Evolutionary conservation across 2,329 filamentous ascomycete genomes (phyloP), one percentile per base, ranked within the genome.

Genomic region (Curvularia sp.): DNA sequence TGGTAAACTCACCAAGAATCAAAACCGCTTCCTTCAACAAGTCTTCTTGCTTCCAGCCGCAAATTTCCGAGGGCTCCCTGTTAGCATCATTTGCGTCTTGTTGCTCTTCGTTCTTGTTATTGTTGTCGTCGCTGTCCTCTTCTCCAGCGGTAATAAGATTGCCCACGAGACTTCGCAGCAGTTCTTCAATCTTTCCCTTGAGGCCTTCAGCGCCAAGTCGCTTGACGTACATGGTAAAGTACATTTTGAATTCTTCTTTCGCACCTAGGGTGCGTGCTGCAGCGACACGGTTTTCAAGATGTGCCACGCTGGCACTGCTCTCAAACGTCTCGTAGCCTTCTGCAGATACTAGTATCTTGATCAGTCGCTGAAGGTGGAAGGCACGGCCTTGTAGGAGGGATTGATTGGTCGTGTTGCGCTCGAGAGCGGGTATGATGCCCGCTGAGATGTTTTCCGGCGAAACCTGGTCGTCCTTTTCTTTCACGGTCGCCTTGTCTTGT

Each of bases 161-260:
- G 7, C 93, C 93, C 48, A 96, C 82, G 41, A 99, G 81, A 45
- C 87, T 90, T 66, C 92, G 89, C 27, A 98, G 81, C 9, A 99
- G 81, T 80, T 99, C 96, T 74, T 98, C 94, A 2, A 97, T 93
- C 79, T 99, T 99, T 55, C 87, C 84, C 66, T 89, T 87, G 50
- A 94, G 81, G 0, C 93, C 93, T 76, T 99, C 96, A 0, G 93
- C 92, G 1, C 95, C 95, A 5, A 99, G 86, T 0, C 95, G 88
- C 80, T 97, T 98, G 3, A 93, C 94, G 72, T 99, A 99, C 93
- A 98, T 98, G 71, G 93, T 90, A n/a, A 99, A 81, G 72, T 98
- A 98, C 1, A 97, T 83, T 56, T 92, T 87, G 79, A 98, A 99
- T 75, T 99, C 95, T 57, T 98, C 93, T 68, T 88, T 90, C 0